Conservation (phyloP, 192 early-diverging fungal species). For the Diversispora epigaea region DNA sequence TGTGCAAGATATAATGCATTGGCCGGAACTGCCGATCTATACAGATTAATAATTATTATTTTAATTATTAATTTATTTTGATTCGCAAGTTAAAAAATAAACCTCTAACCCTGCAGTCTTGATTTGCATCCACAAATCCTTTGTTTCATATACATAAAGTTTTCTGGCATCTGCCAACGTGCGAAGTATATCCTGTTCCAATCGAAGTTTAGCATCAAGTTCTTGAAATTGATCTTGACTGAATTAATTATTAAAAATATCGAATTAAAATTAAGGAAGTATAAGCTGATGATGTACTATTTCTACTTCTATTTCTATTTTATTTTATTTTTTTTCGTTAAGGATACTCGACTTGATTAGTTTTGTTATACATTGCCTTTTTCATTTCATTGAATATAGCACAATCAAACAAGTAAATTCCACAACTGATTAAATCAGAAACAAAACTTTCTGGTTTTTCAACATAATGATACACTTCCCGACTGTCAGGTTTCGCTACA, state of each 20-base stretch:
- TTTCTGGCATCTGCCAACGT: slow-evolving; percentile 78
- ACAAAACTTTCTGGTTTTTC: slow-evolving; percentile 97
- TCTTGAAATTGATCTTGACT: slow-evolving; percentile 43
- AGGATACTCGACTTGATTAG: slow-evolving; percentile 16
- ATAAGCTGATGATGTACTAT: too few relatives aligned
- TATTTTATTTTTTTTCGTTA: not conserved
- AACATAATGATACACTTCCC: slow-evolving; percentile 94
- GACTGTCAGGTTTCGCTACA: slow-evolving; percentile 83
- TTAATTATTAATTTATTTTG: not conserved
- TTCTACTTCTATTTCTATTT: not conserved
- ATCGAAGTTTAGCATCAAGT: slow-evolving; percentile 67
- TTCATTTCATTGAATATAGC: slow-evolving; percentile 86
- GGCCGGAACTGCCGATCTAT: slow-evolving; percentile 86
- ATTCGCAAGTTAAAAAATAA: too few relatives aligned
- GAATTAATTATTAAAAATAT: slow-evolving; percentile 26
- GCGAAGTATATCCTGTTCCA: slow-evolving; percentile 93
- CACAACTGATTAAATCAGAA: slow-evolving; percentile 92
- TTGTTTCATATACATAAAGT: slow-evolving; percentile 83
- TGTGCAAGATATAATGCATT: slow-evolving; percentile 93
- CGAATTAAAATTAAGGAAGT: not conserved
- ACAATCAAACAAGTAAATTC: slow-evolving; percentile 91
- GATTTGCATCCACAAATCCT: slow-evolving; percentile 95
- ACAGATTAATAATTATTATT: slow-evolving; percentile 4
- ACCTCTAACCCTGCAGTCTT: slow-evolving; percentile 91
- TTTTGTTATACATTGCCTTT: slow-evolving; percentile 70